Conservation (phyloP, 495 filamentous ascomycete species). For the Melanomma pulvis-pyrius region DNA sequence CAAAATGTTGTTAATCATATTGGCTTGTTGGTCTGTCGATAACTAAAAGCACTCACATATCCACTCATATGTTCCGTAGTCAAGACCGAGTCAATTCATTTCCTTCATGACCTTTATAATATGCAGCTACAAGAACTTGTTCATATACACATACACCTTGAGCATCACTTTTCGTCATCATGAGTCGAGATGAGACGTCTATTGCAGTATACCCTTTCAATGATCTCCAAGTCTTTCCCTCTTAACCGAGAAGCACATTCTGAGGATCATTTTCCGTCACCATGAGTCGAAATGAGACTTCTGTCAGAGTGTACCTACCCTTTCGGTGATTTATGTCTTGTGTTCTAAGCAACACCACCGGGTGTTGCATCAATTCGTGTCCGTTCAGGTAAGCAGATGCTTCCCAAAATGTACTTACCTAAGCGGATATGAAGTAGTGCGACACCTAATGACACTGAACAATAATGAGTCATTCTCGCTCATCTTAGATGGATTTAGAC, state of each 20-base stretch:
- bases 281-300: too few relatives aligned
- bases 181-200: not conserved
- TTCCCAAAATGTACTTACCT: too few relatives aligned
- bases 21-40: not conserved
- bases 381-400: too few relatives aligned
- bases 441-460: not conserved
- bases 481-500: too few relatives aligned
- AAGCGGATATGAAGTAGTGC: too few relatives aligned
- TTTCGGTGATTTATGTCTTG: too few relatives aligned
- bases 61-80: not conserved
- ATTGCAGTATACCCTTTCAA: not conserved
- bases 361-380: too few relatives aligned
- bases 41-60: not conserved
- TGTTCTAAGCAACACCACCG: too few relatives aligned
- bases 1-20: slow-evolving; percentile 18
- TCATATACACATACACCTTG: not conserved
- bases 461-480: slow-evolving; percentile 15
- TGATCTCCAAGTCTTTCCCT: not conserved
- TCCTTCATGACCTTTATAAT: not conserved
- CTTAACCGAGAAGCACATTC: too few relatives aligned
- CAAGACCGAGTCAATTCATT: not conserved
- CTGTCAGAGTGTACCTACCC: too few relatives aligned
- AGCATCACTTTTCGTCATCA: not conserved
- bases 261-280: too few relatives aligned
- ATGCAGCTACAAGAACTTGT: not conserved